These are phyloP conservation scores for Logfia minima DNA, from an alignment of 129 eudicot genomes.

Conservation along the genomic window DNA sequence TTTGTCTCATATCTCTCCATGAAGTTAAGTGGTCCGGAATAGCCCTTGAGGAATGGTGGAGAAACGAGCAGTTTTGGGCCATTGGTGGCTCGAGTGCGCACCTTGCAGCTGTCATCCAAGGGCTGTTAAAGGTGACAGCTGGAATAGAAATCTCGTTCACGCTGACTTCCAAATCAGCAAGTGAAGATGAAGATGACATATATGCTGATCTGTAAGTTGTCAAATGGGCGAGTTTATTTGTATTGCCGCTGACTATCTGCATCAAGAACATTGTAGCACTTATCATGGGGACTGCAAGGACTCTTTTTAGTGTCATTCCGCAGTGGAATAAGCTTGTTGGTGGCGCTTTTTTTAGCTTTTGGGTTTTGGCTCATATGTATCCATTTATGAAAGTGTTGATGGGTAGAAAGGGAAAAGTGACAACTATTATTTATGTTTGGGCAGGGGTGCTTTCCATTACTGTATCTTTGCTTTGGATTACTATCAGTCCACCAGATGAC, in stretches of 20 bases:
- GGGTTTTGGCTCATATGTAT: slow-evolving; percentile 88
- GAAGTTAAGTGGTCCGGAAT: too few relatives aligned
- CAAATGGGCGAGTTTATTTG: slow-evolving; percentile 74
- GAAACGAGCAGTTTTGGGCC: slow-evolving; percentile 86
- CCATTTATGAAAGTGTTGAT: slow-evolving; percentile 87
- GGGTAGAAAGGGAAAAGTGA: slow-evolving; percentile 48
- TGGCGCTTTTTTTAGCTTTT: slow-evolving; percentile 74
- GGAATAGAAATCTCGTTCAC: slow-evolving; percentile 86
- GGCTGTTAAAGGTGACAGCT: slow-evolving; percentile 77
- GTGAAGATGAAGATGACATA: slow-evolving; percentile 6
- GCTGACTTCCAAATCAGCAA: slow-evolving; percentile 65
- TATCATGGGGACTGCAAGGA: slow-evolving; percentile 63
- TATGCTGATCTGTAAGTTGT: slow-evolving; percentile 57
- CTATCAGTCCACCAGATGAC: slow-evolving; percentile 57
- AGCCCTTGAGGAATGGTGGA: too few relatives aligned
- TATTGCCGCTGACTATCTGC: slow-evolving; percentile 71
- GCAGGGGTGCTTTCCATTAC: slow-evolving; percentile 73
- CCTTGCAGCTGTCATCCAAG: slow-evolving; percentile 80
- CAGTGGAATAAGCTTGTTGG: slow-evolving; percentile 84
- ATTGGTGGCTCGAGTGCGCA: slow-evolving; percentile 93
- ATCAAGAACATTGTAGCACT: slow-evolving; percentile 57
- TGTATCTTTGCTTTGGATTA: slow-evolving; percentile 69
- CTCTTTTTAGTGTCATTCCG: slow-evolving; percentile 70
- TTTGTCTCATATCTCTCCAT: too few relatives aligned
- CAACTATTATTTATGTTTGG: slow-evolving; percentile 60